Conservation (phyloP, 2,329 filamentous ascomycete species). For the Coniochaeta ligniaria region DNA sequence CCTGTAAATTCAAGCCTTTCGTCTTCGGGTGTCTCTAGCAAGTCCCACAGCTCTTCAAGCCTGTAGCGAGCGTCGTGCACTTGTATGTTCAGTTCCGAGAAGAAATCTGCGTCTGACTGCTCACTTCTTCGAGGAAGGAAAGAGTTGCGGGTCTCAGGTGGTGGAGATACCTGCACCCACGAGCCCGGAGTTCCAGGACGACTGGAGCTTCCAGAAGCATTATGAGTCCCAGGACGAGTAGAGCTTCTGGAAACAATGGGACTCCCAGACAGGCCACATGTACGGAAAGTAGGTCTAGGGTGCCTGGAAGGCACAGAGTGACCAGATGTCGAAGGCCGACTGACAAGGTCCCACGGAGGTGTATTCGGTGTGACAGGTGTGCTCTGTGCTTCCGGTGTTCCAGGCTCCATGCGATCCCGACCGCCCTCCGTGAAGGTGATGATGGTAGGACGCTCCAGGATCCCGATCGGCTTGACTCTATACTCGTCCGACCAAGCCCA, state of each 20-base stretch:
- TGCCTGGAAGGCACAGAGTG: no score
- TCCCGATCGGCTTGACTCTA: constrained; percentile 2
- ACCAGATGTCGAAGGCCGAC: background rate
- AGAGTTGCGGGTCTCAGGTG: background rate
- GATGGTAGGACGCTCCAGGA: background rate
- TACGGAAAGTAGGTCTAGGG: no score
- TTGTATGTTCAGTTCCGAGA: background rate
- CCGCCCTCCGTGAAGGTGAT: background rate
- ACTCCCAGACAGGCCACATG: background rate
- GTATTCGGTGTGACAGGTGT: background rate
- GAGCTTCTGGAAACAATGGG: background rate
- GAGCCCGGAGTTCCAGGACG: background rate
- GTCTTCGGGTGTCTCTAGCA: background rate
- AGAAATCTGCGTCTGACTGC: background rate
- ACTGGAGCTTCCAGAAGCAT: background rate
- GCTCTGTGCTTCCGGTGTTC: background rate
- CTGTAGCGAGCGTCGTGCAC: background rate
- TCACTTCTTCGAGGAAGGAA: background rate
- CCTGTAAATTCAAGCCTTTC: background rate
- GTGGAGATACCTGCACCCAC: background rate
- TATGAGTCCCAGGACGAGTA: background rate
- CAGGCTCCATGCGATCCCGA: background rate
- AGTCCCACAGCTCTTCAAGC: background rate
- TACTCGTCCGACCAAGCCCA: constrained; percentile 5
- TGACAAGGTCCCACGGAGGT: background rate